These are phyloP conservation scores for Leccinum fibrillosum DNA, from an alignment of 768 basidiomycete genomes.

Conservation along the genomic window DNA sequence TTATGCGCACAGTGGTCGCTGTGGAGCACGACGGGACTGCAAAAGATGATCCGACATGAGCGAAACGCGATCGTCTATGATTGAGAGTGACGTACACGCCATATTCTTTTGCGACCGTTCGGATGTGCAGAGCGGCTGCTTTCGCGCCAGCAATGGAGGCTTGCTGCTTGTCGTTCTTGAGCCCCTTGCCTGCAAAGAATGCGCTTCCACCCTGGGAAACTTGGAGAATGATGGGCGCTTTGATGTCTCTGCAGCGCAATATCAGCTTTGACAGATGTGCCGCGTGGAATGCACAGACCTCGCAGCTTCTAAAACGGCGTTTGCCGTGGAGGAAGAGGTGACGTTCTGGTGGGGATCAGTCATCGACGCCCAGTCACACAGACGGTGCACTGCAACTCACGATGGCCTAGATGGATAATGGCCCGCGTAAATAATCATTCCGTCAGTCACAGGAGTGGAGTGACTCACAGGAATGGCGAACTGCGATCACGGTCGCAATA, in stretches of 20 bases:
- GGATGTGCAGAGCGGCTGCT: slow-evolving; percentile 90
- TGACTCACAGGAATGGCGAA: slow-evolving; percentile 81
- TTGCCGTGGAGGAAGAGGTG: slow-evolving; percentile 93
- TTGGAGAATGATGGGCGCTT: slow-evolving; percentile 96
- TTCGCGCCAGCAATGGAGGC: slow-evolving; percentile 91
- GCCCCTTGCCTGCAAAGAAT: slow-evolving; percentile 95
- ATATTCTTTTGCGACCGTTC: slow-evolving; percentile 82
- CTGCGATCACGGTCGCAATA: slow-evolving; percentile 34
- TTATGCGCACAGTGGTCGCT: slow-evolving; percentile 98
- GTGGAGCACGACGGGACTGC: slow-evolving; percentile 93
- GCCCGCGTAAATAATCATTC: neutral
- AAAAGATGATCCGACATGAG: neutral
- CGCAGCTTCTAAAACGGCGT: slow-evolving; percentile 94
- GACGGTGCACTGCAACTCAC: slow-evolving; percentile 44
- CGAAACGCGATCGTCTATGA: neutral
- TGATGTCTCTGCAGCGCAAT: slow-evolving; percentile 67
- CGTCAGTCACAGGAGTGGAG: neutral
- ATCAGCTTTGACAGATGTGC: slow-evolving; percentile 10
- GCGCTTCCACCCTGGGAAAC: slow-evolving; percentile 96
- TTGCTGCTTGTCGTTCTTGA: slow-evolving; percentile 92
- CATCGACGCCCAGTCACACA: neutral
- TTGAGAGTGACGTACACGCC: slow-evolving; percentile 68
- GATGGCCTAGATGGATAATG: slow-evolving; percentile 53
- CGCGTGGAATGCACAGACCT: slow-evolving; percentile 44
- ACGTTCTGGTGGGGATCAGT: slow-evolving; percentile 62